Percentiles rank a stretch among this genome's conserved stretches.
Evolutionary conservation across 768 basidiomycete species (phyloP).

Genomic region (Rhizopogon salebrosus): DNA sequence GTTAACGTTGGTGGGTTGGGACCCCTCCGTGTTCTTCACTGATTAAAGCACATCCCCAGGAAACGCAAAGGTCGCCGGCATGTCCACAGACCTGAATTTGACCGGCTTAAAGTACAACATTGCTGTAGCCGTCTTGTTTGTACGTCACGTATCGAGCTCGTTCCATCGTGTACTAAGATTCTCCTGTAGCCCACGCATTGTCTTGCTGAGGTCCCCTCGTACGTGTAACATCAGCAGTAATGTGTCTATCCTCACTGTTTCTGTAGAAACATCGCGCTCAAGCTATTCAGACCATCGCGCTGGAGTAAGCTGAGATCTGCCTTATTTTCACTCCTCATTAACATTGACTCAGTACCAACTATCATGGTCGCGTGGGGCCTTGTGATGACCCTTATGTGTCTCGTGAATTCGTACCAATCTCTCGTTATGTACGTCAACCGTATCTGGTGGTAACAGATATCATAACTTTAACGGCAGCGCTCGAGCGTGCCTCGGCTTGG

Average conservation of each 20-base stretch:
- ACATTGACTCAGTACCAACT: slow-evolving; percentile 27
- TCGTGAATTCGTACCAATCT: slow-evolving; percentile 27
- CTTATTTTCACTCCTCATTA: slow-evolving; percentile 4
- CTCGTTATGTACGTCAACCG: slow-evolving; percentile 25
- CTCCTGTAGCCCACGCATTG: slow-evolving; percentile 30
- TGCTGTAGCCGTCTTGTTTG: slow-evolving; percentile 36
- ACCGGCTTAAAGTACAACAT: slow-evolving; percentile 31
- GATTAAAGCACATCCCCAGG: slow-evolving; percentile 15
- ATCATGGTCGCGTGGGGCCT: slow-evolving; percentile 39
- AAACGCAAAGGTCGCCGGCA: slow-evolving; percentile 40
- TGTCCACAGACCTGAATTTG: slow-evolving; percentile 33
- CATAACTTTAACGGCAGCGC: slow-evolving; percentile 17
- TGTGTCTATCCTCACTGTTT: not conserved
- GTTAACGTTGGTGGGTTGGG: slow-evolving; percentile 35
- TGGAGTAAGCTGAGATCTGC: slow-evolving; percentile 23
- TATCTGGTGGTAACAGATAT: not conserved
- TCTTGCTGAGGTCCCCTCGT: slow-evolving; percentile 34
- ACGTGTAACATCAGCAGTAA: slow-evolving; percentile 6
- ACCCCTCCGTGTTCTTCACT: not conserved
- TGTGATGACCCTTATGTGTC: slow-evolving; percentile 34
- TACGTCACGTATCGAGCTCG: slow-evolving; percentile 2
- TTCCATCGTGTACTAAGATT: not conserved
- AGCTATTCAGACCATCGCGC: slow-evolving; percentile 28
- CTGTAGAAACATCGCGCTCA: slow-evolving; percentile 32
- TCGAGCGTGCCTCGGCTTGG: slow-evolving; percentile 38